Base-by-base conservation (phyloP, 1,139 yeast species). In the Suhomyces panamericanus region DNA sequence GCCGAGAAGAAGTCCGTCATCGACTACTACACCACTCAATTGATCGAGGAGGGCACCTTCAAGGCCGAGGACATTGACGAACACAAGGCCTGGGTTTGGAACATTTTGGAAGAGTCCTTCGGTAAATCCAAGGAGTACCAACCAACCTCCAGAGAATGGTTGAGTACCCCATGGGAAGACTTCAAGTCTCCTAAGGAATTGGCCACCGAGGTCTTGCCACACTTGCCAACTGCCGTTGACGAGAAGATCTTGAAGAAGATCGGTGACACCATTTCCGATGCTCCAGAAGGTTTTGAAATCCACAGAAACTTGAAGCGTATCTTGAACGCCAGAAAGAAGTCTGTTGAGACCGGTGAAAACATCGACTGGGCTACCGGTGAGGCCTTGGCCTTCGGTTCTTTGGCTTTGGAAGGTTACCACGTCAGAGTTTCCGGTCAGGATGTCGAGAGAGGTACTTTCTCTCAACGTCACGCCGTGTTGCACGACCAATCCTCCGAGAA, bases 351-450 rank as follows among this genome's bases (percentile, higher is more conserved):
- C 32, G 99, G 99, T 64, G 89, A 87, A 71, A 95, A 95, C 61
- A 90, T 93, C 56, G 99, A 95, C 72, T 93, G 98, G 98, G 86
- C 99, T 38, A 93, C 99, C 50, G 99, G 96, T 80, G 99, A 93
- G 76, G 98, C 98, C 38, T 83, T 93, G 62, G 99, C 99, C 33
- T 91, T 85, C 63, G 99, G 98, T 64, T 82, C 97, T 44, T 79
- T 93, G 60, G 85, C 87, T 46, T 70, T 85, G 62, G 99, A 93
- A 73, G 99, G 99, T 52, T 87, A 86, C 73, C 96, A 93, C 61
- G 95, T 93, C 49, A 89, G 99, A 78, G 87, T 93, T 46, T 88
- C 97, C 42, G 99, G 99, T 67, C 98, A 93, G 77, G 99, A 93
- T 81, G 99, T 93, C 55, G 99, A 95, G 80, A 90, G 99, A 83